Evolutionary conservation across 495 filamentous ascomycete species (phyloP).

Genomic region (Glutinoglossum americanum): DNA sequence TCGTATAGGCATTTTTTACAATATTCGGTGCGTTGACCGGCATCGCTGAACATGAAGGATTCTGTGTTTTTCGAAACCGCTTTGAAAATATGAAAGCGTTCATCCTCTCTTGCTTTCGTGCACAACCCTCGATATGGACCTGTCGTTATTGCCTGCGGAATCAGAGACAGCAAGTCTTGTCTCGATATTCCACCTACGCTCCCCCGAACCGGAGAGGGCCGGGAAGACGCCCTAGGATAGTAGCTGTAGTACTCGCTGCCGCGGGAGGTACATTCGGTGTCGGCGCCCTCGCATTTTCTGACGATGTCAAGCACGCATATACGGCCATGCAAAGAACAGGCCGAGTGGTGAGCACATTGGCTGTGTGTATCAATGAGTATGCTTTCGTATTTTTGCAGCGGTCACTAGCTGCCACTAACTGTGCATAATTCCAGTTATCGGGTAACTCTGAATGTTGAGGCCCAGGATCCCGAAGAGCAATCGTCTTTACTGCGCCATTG

Average conservation of each 20-base stretch:
- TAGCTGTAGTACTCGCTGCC: constrained; percentile 24
- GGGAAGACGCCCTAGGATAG: constrained; percentile 7
- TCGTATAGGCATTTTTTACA: no score
- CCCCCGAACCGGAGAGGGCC: not conserved
- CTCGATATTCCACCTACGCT: not conserved
- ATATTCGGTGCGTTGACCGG: not conserved
- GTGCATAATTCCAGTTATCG: constrained; percentile 43
- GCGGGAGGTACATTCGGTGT: constrained; percentile 30
- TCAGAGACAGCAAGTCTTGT: not conserved
- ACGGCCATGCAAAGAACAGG: constrained; percentile 54
- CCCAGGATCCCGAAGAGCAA: constrained; percentile 36
- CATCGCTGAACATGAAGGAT: not conserved
- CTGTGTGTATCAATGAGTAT: constrained; percentile 79
- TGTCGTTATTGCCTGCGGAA: not conserved
- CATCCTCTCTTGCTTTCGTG: not conserved
- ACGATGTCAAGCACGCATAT: constrained; percentile 51
- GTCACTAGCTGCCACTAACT: not conserved
- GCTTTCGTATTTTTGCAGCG: constrained; percentile 12
- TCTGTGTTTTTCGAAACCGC: not conserved
- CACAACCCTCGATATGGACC: not conserved
- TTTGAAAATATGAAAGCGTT: not conserved
- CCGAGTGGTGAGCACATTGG: constrained; percentile 54
- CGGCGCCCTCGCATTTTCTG: constrained; percentile 42
- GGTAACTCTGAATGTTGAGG: constrained; percentile 45
- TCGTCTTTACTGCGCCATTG: constrained; percentile 53